phyloP scores from a whole-genome alignment of 805 yeast genomes.

The Candida golubevii region DNA sequence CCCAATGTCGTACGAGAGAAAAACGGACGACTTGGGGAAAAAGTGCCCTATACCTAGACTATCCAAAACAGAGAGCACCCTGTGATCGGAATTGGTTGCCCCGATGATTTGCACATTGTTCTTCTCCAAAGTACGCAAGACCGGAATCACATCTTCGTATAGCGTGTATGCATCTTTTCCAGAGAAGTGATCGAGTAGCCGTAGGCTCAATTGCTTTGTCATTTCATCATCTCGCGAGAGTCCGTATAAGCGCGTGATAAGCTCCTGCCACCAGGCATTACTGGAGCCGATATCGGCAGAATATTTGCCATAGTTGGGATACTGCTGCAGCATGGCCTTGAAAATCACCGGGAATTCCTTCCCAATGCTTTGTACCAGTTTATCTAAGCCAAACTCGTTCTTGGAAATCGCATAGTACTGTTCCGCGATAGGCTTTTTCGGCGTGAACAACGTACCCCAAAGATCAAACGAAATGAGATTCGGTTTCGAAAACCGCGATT shows the following conservation, averaged over 20 bases:
- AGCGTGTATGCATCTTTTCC: slow-evolving; percentile 49
- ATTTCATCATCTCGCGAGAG: slow-evolving; percentile 22
- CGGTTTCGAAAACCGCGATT: slow-evolving; percentile 33
- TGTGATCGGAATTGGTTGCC: slow-evolving; percentile 60
- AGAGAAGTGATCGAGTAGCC: slow-evolving; percentile 46
- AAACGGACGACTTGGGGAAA: slow-evolving; percentile 37
- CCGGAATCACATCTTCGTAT: slow-evolving; percentile 50
- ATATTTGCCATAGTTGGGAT: slow-evolving; percentile 62
- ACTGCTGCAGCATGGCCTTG: slow-evolving; percentile 30
- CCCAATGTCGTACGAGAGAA: slow-evolving; percentile 56
- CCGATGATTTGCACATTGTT: slow-evolving; percentile 39
- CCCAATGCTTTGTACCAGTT: slow-evolving; percentile 22
- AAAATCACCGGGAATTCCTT: slow-evolving; percentile 30
- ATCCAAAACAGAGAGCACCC: slow-evolving; percentile 43
- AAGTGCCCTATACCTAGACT: slow-evolving; percentile 42
- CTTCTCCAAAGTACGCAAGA: slow-evolving; percentile 30
- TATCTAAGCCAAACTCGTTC: slow-evolving; percentile 38
- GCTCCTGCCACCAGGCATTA: slow-evolving; percentile 56
- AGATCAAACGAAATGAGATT: slow-evolving; percentile 61
- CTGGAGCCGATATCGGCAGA: slow-evolving; percentile 17
- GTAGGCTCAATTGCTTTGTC: slow-evolving; percentile 38
- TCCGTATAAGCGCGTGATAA: slow-evolving; percentile 43
- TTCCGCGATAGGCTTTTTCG: slow-evolving; percentile 48
- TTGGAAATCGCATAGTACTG: slow-evolving; percentile 49
- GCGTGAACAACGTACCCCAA: slow-evolving; percentile 61